Evolutionary conservation across 306 rosid species (phyloP).

Genomic region (Cucumis hystrix): DNA sequence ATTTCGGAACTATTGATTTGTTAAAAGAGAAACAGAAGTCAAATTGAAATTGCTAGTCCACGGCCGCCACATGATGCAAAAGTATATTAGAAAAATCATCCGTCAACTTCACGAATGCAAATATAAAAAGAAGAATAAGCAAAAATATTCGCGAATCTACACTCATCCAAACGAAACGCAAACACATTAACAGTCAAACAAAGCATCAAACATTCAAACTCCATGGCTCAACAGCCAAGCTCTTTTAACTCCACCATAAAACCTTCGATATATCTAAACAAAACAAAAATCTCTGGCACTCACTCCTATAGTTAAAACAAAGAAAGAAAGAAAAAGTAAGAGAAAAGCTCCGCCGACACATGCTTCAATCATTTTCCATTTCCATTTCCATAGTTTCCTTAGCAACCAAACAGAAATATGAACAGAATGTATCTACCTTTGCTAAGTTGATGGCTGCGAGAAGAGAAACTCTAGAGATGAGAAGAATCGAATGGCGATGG

Average conservation of each 20-base stretch:
- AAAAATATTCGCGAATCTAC: not conserved
- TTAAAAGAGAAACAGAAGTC: not conserved
- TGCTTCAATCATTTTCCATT: not conserved
- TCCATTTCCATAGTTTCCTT: not conserved
- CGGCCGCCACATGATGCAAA: not conserved
- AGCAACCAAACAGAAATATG: constrained; percentile 2
- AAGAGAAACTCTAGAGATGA: not conserved
- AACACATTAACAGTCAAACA: not conserved
- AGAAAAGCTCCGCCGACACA: not conserved
- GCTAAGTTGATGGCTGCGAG: not conserved
- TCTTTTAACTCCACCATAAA: not conserved
- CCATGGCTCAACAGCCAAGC: not conserved
- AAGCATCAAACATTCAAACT: not conserved
- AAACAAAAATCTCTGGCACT: not conserved
- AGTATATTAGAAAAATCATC: not conserved
- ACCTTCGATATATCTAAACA: not conserved
- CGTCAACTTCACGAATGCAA: not conserved
- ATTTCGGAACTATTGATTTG: not conserved
- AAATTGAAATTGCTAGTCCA: not conserved
- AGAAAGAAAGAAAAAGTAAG: not conserved
- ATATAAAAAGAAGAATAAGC: not conserved
- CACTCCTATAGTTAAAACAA: not conserved
- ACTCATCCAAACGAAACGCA: not conserved
- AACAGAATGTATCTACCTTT: constrained; percentile 5
- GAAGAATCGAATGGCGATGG: not conserved